These are phyloP conservation scores for Cyclotella cryptica DNA, from an alignment of 108 stramenopile genomes.

Conservation along the genomic window DNA sequence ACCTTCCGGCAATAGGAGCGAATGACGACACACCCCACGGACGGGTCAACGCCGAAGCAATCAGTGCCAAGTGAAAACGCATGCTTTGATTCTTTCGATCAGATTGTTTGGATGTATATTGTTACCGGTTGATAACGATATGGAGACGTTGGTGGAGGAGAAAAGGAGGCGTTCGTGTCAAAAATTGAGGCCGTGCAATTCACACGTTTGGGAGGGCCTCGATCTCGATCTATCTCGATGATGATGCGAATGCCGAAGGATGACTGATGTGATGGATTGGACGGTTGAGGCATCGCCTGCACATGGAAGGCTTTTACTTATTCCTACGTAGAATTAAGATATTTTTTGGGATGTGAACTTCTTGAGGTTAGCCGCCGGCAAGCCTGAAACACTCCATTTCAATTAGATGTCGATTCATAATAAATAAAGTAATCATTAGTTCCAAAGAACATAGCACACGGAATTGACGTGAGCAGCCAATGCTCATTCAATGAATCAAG, in stretches of 20 bases:
- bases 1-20: neutral
- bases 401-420: no score
- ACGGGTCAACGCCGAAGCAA: conserved; percentile 20
- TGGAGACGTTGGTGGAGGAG: neutral
- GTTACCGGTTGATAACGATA: neutral
- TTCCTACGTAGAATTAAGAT: neutral
- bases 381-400: no score
- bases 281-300: neutral
- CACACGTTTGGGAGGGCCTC: no score
- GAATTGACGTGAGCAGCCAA: no score
- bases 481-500: no score
- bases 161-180: neutral
- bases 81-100: conserved; percentile 6
- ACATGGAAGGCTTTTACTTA: neutral
- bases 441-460: no score
- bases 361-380: no score
- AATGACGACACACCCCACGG: neutral
- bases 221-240: no score
- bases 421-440: no score
- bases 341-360: neutral
- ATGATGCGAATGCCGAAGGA: neutral
- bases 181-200: neutral
- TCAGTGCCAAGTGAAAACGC: conserved; percentile 27
- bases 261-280: neutral
- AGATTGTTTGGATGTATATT: neutral